Evolutionary conservation across 139 green algal genomes (phyloP).

Genomic region (Chlorella sorokiniana): DNA sequence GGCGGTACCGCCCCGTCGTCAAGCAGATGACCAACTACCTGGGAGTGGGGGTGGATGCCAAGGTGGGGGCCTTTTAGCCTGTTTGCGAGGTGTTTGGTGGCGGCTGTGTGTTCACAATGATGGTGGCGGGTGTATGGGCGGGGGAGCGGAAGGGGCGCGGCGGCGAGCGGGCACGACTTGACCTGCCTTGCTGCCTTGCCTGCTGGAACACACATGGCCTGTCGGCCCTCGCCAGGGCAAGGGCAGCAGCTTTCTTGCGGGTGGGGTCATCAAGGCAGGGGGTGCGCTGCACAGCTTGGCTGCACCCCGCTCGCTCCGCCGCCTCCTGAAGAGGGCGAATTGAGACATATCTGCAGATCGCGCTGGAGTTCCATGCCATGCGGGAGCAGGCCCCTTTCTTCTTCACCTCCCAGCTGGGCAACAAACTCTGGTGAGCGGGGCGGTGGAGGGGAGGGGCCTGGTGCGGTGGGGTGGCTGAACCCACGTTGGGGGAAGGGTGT

Average conservation of each 20-base stretch:
- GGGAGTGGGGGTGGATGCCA: constrained; percentile 81
- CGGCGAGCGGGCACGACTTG: no score
- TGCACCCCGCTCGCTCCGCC: neutral
- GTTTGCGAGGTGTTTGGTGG: neutral
- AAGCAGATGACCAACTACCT: constrained; percentile 83
- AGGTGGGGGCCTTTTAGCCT: constrained; percentile 39
- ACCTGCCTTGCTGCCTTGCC: no score
- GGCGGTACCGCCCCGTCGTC: constrained; percentile 1
- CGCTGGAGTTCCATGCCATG: constrained; percentile 78
- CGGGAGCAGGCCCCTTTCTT: constrained; percentile 67
- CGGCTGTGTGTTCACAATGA: neutral
- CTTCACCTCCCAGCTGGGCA: constrained; percentile 60
- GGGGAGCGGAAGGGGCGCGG: no score
- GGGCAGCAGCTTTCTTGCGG: no score
- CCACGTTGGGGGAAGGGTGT: neutral
- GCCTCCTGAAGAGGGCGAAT: neutral
- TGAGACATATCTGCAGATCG: constrained; percentile 24
- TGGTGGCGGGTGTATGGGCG: no score
- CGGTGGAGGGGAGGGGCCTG: neutral
- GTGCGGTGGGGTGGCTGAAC: neutral
- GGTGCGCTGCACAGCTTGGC: no score
- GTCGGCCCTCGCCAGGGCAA: no score
- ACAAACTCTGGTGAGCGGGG: constrained; percentile 57
- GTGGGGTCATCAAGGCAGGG: no score
- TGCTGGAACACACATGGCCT: no score